Percentiles rank a stretch among this genome's conserved stretches.
phyloP scores from a whole-genome alignment of 441 rosid genomes.

The Pelargonium citronellum region DNA sequence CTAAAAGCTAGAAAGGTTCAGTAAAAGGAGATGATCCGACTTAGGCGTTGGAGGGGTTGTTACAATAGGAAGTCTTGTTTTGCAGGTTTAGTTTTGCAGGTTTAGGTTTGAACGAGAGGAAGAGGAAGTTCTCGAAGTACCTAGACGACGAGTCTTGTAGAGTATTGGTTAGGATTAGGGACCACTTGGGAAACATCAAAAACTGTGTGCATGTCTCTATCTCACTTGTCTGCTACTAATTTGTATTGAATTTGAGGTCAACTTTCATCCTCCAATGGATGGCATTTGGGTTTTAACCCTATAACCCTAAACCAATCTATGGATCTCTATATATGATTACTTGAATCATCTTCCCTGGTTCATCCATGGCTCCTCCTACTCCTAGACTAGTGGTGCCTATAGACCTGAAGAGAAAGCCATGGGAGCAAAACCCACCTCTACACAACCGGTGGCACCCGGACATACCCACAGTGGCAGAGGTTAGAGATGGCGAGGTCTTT shows the following conservation, averaged over 20 bases:
- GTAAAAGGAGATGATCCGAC: too few relatives aligned
- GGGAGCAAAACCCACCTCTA: constrained; percentile 55
- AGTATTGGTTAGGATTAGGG: neutral
- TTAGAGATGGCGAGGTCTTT: constrained; percentile 48
- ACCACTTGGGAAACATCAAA: neutral
- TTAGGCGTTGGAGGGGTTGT: too few relatives aligned
- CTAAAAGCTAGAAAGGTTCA: too few relatives aligned
- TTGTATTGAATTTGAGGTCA: constrained; percentile 6
- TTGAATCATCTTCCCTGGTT: constrained; percentile 7
- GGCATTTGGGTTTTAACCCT: neutral
- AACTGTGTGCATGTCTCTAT: neutral
- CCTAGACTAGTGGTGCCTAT: constrained; percentile 46
- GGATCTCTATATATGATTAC: neutral
- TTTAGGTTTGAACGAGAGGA: too few relatives aligned
- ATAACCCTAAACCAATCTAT: constrained; percentile 10
- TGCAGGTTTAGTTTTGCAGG: too few relatives aligned
- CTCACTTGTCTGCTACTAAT: constrained; percentile 20
- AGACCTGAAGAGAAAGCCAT: constrained; percentile 54
- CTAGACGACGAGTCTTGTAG: neutral
- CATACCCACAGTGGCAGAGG: constrained; percentile 53
- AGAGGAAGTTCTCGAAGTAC: too few relatives aligned
- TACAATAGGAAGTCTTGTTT: too few relatives aligned
- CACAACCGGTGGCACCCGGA: constrained; percentile 94
- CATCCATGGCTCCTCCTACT: constrained; percentile 50
- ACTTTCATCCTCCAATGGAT: constrained; percentile 13